Evolutionary conservation across 2,329 filamentous ascomycete genomes (phyloP), one percentile per base, ranked within the genome.

Genomic region (Xylariales sp.): DNA sequence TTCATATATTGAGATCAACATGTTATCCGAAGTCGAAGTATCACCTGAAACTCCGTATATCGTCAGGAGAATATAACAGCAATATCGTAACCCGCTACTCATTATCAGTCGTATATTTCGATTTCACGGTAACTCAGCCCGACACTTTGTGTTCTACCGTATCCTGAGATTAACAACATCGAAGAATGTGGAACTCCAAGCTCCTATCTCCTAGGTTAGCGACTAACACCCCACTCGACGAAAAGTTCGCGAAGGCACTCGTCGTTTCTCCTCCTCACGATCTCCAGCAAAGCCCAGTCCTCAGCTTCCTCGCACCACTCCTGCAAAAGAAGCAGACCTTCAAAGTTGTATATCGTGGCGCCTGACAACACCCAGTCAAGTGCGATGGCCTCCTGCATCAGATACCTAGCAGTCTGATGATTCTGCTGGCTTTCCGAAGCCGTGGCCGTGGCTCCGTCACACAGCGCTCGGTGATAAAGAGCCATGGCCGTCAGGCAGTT

Each of bases 401-500:
- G 21, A 10, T 15, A 10, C 12, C 19, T 18, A 15, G 38, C 38
- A 20, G 16, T 4, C 29, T 32, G 8, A 14, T 32, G 29, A 32
- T 32, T 8, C 9, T 7, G 29, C 29, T 15, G 14, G 9, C 29
- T 9, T 15, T 32, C 9, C 29, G 9, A 9, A 15, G 9, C 15
- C 9, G 8, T 16, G 8, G n/a, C 29, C 15, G 29, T 10, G 8
- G 8, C 29, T 32, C 29, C 24, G 7, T n/a, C 24, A 27, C 24
- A 8, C 7, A n/a, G 28, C 19, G 28, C 28, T 15, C 29, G 29
- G 28, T 33, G 28, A 21, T 32, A 33, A n/a, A 40, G 29, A 11
- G 38, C 38, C 38, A 40, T 40, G 38, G 38, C 38, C 38, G 38
- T 40, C n/a, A 40, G 38, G 38, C 38, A 40, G 29, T 40, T 40